Conservation (phyloP, 345 rosid species). For the Raphanus raphanistrum region DNA sequence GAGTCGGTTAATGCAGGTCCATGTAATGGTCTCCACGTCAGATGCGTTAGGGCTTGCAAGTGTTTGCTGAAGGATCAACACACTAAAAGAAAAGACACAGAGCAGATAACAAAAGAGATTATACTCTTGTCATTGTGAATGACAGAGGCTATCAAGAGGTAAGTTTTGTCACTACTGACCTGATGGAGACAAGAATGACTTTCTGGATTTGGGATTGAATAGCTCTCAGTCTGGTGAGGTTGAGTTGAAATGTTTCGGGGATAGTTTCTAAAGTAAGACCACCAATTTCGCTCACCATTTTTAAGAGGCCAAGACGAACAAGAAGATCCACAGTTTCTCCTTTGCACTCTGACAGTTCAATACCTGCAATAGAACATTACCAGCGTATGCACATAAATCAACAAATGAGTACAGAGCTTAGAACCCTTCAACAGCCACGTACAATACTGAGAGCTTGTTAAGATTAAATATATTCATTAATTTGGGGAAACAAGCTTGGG, state of each 20-base stretch:
- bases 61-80: constrained; percentile 78
- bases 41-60: constrained; percentile 55
- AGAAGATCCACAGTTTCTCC: constrained; percentile 71
- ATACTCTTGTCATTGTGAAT: not conserved
- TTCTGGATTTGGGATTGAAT: constrained; percentile 86
- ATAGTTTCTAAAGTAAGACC: constrained; percentile 60
- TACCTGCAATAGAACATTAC: constrained; percentile 44
- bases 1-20: constrained; percentile 43
- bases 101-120: not conserved
- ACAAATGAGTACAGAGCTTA: constrained; percentile 5
- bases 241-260: constrained; percentile 81
- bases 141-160: constrained; percentile 3
- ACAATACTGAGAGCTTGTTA: not conserved
- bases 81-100: constrained; percentile 46
- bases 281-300: constrained; percentile 61
- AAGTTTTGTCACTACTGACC: constrained; percentile 41
- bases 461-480: not conserved
- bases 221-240: constrained; percentile 67
- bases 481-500: not conserved
- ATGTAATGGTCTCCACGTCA: constrained; percentile 59
- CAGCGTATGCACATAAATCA: constrained; percentile 4
- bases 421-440: not conserved
- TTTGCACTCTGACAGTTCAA: constrained; percentile 53
- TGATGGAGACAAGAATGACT: constrained; percentile 65
- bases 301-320: constrained; percentile 72